A percentile compares a stretch with the other conserved stretches of the same genome.
Evolutionary conservation across 768 basidiomycete genomes (phyloP).

Genomic region (Boletus patriciae): DNA sequence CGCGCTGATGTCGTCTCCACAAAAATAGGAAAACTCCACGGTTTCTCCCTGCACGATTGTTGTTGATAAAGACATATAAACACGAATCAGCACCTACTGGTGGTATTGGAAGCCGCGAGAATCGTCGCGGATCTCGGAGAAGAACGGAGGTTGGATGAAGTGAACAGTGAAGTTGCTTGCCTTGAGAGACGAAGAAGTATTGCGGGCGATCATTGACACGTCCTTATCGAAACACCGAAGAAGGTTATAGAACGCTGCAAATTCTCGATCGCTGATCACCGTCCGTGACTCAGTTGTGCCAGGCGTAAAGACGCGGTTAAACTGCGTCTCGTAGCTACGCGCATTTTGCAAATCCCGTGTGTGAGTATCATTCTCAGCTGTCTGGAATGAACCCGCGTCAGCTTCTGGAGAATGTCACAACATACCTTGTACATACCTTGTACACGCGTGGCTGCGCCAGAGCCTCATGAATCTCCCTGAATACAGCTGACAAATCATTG

Average conservation of each 20-base stretch:
- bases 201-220: fast-evolving
- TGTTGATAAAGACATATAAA: neutral
- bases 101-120: conserved; percentile 1
- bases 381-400: no score
- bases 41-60: neutral
- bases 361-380: no score
- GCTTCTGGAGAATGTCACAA: no score
- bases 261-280: neutral
- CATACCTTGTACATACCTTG: no score
- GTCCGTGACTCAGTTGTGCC: fast-evolving
- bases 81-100: neutral
- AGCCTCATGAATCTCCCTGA: no score
- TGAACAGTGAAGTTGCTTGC: conserved; percentile 6
- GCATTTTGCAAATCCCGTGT: no score
- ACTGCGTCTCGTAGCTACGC: neutral
- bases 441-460: no score
- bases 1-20: neutral
- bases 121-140: neutral
- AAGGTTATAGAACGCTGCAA: neutral
- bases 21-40: conserved; percentile 15
- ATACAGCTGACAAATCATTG: no score
- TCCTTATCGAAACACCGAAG: neutral
- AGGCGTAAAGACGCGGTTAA: neutral
- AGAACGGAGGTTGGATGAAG: conserved; percentile 16
- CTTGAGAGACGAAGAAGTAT: neutral